Evolutionary conservation across 1,284 basidiomycete species (phyloP).

Genomic region (Rhizoctonia solani): DNA sequence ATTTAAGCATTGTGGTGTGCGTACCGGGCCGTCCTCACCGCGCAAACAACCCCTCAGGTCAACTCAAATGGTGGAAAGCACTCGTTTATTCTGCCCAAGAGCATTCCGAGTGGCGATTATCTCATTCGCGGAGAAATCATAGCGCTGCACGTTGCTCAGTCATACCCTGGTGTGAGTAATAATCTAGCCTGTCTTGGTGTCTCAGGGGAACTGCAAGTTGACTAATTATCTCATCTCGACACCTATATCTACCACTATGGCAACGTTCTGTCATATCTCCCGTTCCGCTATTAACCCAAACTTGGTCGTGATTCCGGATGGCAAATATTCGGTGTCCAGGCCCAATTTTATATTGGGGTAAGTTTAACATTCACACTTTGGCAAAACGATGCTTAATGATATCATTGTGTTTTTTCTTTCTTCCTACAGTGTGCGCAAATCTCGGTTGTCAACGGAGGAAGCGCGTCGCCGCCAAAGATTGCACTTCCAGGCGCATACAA

Average conservation of each 20-base stretch:
- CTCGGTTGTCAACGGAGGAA: slow-evolving; percentile 44
- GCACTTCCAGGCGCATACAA: slow-evolving; percentile 55
- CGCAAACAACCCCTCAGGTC: background rate
- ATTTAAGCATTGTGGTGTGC: background rate
- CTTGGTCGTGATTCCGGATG: too few relatives aligned
- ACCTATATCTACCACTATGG: too few relatives aligned
- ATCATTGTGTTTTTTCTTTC: background rate
- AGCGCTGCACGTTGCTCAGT: slow-evolving; percentile 52
- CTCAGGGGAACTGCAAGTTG: slow-evolving; percentile 48
- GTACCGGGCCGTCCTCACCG: background rate
- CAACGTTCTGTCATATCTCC: too few relatives aligned
- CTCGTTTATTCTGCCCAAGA: slow-evolving; percentile 52
- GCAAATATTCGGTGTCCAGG: background rate
- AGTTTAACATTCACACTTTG: background rate
- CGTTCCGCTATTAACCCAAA: background rate
- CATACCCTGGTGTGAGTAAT: slow-evolving; percentile 48
- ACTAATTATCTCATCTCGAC: background rate
- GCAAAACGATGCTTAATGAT: background rate
- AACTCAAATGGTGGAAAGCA: slow-evolving; percentile 54
- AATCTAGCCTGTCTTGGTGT: slow-evolving; percentile 36
- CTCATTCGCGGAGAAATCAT: slow-evolving; percentile 57
- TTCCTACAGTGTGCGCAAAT: slow-evolving; percentile 51
- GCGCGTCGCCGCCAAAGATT: slow-evolving; percentile 46
- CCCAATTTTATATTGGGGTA: slow-evolving; percentile 31
- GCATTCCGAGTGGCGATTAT: slow-evolving; percentile 56